Conservation (phyloP, 202 grass and related monocot genomes). For the Carex sylvatica region DNA sequence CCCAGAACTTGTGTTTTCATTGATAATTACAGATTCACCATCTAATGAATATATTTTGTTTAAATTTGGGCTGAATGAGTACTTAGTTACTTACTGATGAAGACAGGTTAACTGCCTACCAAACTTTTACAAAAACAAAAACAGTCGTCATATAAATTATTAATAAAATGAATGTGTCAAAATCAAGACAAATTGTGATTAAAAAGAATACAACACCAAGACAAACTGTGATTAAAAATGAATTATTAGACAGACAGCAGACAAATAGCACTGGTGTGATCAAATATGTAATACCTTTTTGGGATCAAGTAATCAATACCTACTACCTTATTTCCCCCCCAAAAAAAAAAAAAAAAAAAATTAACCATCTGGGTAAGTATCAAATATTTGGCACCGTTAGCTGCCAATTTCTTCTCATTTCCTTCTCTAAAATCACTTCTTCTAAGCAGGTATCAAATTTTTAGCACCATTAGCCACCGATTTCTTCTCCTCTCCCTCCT, state of each 20-base stretch:
- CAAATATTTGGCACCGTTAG: conserved; percentile 8
- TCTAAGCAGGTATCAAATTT: conserved; percentile 19
- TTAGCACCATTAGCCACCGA: background rate
- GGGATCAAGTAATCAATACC: background rate
- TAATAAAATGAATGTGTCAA: conserved; percentile 13
- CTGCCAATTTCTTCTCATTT: background rate
- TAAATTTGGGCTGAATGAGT: background rate
- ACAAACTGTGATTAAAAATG: conserved; percentile 6
- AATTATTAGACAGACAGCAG: background rate
- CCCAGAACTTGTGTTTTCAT: background rate
- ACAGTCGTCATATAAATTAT: background rate
- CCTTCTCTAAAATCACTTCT: background rate
- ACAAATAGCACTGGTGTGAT: background rate
- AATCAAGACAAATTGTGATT: background rate
- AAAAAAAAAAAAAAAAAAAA: background rate
- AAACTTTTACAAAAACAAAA: background rate
- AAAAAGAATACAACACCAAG: background rate
- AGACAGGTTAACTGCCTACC: background rate
- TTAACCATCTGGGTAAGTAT: background rate
- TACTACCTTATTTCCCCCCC: background rate
- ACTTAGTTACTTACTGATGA: background rate
- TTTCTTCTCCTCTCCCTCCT: conserved; percentile 20
- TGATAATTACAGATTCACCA: background rate
- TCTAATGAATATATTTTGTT: background rate
- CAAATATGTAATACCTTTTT: background rate